A percentile compares a stretch with the other conserved stretches of the same genome.
These are phyloP conservation scores for Euryodendron excelsum DNA, from an alignment of 148 eudicot species.

Conservation along the genomic window DNA sequence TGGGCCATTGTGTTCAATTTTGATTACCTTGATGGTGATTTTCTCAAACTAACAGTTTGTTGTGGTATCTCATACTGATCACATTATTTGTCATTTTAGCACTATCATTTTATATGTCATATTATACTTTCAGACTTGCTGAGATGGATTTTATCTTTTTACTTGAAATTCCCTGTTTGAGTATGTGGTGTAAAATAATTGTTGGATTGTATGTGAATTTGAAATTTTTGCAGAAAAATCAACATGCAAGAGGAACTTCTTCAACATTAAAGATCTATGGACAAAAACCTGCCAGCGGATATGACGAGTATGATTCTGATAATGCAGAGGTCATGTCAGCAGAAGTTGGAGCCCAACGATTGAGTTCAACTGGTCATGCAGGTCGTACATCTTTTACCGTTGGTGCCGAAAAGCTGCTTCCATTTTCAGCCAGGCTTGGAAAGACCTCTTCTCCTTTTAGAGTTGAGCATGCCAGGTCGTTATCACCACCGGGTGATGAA, in stretches of 20 bases:
- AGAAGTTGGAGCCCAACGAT: conserved; percentile 37
- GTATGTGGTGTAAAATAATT: no score
- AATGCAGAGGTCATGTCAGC: conserved; percentile 38
- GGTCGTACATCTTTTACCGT: conserved; percentile 39
- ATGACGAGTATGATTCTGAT: conserved; percentile 54
- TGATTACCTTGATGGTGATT: not conserved
- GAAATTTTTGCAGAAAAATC: conserved; percentile 36
- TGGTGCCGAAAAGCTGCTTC: conserved; percentile 40
- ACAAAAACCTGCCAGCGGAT: conserved; percentile 34
- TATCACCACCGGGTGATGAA: conserved; percentile 64
- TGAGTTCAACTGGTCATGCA: conserved; percentile 44
- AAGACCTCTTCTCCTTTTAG: conserved; percentile 34
- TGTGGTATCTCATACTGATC: not conserved
- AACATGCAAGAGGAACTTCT: conserved; percentile 38
- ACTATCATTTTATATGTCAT: not conserved
- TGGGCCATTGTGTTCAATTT: not conserved
- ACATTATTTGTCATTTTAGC: not conserved
- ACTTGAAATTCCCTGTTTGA: not conserved
- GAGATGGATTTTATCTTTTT: conserved; percentile 3
- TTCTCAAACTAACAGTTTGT: not conserved
- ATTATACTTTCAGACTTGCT: not conserved
- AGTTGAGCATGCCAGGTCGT: conserved; percentile 42
- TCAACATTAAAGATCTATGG: conserved; percentile 34
- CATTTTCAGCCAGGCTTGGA: conserved; percentile 29
- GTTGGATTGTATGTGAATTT: not conserved